Evolutionary conservation across 2,329 filamentous ascomycete genomes (phyloP).

Genomic region (Juglanconis sp.): DNA sequence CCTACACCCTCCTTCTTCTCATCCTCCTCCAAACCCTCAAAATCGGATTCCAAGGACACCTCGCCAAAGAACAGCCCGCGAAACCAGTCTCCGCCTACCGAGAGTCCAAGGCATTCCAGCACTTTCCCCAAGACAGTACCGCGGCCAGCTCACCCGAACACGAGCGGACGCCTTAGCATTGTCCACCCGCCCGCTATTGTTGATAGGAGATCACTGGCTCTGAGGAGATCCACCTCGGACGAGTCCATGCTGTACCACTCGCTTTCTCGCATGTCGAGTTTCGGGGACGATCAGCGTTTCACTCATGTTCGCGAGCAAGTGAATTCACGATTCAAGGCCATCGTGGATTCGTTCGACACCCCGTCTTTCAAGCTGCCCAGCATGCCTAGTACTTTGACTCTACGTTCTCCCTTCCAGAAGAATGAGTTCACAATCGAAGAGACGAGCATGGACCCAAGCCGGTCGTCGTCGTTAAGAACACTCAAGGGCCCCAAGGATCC

Average conservation of each 20-base stretch:
- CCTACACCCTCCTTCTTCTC: conserved; percentile 39
- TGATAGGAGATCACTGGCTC: conserved; percentile 28
- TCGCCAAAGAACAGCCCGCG: conserved; percentile 21
- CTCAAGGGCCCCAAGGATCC: conserved; percentile 24
- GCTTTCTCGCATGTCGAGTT: conserved; percentile 73
- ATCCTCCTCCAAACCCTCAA: conserved; percentile 26
- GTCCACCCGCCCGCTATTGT: neutral
- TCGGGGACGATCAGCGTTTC: conserved; percentile 81
- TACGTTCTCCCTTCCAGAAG: conserved; percentile 29
- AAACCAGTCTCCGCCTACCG: conserved; percentile 19
- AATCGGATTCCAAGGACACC: conserved; percentile 23
- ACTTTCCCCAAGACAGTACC: conserved; percentile 9
- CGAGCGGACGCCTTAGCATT: conserved; percentile 7
- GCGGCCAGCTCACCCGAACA: conserved; percentile 12
- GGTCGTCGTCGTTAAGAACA: conserved; percentile 20
- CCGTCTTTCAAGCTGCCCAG: conserved; percentile 70
- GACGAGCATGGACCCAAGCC: conserved; percentile 15
- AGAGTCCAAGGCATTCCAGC: conserved; percentile 18
- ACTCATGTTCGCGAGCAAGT: conserved; percentile 78
- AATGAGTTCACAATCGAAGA: conserved; percentile 11
- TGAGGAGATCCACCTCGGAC: conserved; percentile 68
- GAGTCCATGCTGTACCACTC: conserved; percentile 75
- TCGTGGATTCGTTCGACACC: conserved; percentile 80
- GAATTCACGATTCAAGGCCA: conserved; percentile 85
- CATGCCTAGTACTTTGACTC: conserved; percentile 15